phyloP scores from a whole-genome alignment of 768 basidiomycete species.

The Lactarius tabidus region DNA sequence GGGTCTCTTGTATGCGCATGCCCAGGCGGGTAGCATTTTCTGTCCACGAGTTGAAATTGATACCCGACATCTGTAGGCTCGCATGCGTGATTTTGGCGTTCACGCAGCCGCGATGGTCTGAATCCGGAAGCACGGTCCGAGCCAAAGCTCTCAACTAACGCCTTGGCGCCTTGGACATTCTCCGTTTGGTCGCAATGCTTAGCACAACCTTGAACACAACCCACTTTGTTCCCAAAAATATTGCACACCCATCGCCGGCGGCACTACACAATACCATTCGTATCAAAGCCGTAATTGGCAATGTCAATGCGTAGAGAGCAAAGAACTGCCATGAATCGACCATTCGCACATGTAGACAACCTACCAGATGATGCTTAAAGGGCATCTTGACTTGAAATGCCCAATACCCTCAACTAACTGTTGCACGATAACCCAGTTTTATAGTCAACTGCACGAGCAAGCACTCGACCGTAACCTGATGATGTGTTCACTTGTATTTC shows the following conservation, averaged over 20 bases:
- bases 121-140: not conserved
- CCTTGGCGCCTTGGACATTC: too few relatives aligned
- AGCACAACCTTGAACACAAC: too few relatives aligned
- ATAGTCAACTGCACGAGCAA: not conserved
- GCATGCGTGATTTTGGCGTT: not conserved
- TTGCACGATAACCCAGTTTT: not conserved
- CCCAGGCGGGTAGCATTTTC: slow-evolving; percentile 84
- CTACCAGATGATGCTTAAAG: not conserved
- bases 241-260: not conserved
- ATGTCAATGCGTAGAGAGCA: not conserved
- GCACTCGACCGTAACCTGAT: not conserved
- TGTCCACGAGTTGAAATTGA: slow-evolving; percentile 45
- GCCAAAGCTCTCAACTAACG: not conserved
- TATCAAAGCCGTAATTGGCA: not conserved
- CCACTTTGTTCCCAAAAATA: not conserved
- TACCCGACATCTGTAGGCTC: slow-evolving; percentile 27
- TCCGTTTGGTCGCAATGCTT: too few relatives aligned
- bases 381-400: not conserved
- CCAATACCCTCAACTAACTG: not conserved
- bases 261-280: not conserved
- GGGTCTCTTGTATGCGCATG: slow-evolving; percentile 76
- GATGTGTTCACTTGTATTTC: slow-evolving; percentile 1
- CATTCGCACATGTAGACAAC: not conserved
- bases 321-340: not conserved
- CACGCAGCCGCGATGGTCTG: not conserved